Conservation (phyloP, 1,139 yeast genomes). For the Barnettozyma hawaiiensis region DNA sequence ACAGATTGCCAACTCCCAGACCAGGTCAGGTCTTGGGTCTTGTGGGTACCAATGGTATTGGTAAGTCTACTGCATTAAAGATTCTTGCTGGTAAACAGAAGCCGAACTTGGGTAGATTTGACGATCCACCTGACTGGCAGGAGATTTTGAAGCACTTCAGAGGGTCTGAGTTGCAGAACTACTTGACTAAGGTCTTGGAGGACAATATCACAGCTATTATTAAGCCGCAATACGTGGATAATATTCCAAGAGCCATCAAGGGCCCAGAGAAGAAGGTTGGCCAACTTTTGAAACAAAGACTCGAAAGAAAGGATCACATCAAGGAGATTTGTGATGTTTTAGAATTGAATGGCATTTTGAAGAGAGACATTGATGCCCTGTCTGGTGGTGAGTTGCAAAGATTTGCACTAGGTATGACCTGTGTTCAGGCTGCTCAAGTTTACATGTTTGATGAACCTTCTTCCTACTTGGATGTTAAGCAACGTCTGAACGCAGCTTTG, state of each 20-base stretch:
- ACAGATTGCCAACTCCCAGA: conserved; percentile 95
- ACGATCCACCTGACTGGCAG: conserved; percentile 96
- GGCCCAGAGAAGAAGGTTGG: conserved; percentile 88
- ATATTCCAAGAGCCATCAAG: conserved; percentile 91
- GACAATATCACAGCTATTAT: conserved; percentile 91
- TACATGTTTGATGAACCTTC: conserved; percentile 99
- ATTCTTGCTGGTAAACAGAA: conserved; percentile 97
- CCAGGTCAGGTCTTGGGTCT: conserved; percentile 98
- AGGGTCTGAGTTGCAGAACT: conserved; percentile 96
- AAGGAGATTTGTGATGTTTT: conserved; percentile 61
- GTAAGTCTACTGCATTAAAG: conserved; percentile 96
- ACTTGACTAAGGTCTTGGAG: conserved; percentile 87
- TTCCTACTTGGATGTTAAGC: conserved; percentile 95
- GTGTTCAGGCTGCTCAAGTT: conserved; percentile 91
- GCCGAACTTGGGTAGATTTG: conserved; percentile 91
- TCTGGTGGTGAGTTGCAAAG: conserved; percentile 99
- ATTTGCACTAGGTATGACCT: conserved; percentile 95
- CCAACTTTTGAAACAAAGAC: conserved; percentile 68
- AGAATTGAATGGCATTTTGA: conserved; percentile 68
- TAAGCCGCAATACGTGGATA: conserved; percentile 97
- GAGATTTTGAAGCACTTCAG: conserved; percentile 86
- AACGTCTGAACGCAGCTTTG: conserved; percentile 95
- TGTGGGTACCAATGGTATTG: conserved; percentile 99
- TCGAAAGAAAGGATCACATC: conserved; percentile 59
- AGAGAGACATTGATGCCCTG: conserved; percentile 81